These are phyloP conservation scores for Solanum chmielewskii DNA, from an alignment of 257 asterid genomes.

Conservation along the genomic window DNA sequence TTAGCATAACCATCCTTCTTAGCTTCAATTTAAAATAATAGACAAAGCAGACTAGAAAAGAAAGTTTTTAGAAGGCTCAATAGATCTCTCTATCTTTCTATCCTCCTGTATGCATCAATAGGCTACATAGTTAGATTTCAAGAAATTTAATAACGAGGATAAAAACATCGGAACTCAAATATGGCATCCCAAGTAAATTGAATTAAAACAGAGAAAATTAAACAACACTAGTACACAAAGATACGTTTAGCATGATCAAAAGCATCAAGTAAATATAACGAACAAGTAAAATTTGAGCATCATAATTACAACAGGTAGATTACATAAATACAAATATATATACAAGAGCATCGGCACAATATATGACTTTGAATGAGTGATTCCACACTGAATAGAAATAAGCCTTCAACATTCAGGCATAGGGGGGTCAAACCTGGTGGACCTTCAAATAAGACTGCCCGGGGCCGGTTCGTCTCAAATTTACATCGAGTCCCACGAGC, in stretches of 20 bases:
- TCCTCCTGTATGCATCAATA: background rate
- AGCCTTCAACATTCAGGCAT: background rate
- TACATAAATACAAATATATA: background rate
- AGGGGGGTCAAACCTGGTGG: conserved; percentile 77
- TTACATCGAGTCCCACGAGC: conserved; percentile 91
- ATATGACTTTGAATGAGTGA: background rate
- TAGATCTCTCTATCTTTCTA: background rate
- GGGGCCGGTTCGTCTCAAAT: conserved; percentile 96
- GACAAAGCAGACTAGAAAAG: background rate
- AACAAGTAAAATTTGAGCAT: background rate
- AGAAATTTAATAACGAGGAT: background rate
- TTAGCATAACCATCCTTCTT: background rate
- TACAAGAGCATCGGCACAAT: background rate
- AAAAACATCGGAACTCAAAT: background rate
- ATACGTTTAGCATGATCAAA: background rate
- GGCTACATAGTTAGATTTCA: background rate
- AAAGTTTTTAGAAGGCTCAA: background rate
- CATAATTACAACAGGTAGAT: background rate
- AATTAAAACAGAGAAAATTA: background rate
- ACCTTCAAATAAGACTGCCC: conserved; percentile 95
- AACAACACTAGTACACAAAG: background rate
- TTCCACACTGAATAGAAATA: background rate
- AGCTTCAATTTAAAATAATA: background rate
- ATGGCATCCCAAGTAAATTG: background rate
- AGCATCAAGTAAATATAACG: background rate